Percentiles rank a stretch among this genome's conserved stretches.
These are phyloP conservation scores for Phytophthora sansomeana DNA, from an alignment of 352 stramenopile genomes.

Conservation along the genomic window DNA sequence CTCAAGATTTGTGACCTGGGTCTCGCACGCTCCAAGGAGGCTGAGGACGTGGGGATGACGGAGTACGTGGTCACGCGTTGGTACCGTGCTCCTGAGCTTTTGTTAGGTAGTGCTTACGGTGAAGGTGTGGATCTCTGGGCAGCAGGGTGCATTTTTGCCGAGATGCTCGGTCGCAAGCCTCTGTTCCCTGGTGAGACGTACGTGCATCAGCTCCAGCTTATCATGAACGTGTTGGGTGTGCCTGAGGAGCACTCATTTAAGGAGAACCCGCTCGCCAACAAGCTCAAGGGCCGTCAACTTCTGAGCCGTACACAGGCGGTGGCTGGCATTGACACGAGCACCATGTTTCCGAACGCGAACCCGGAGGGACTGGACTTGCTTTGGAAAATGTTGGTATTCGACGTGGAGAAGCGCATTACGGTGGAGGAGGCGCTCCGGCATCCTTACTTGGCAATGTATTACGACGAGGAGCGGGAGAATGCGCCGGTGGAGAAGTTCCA, in stretches of 20 bases:
- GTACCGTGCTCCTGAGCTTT: conserved; percentile 88
- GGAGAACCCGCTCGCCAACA: conserved; percentile 89
- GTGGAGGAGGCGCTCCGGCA: conserved; percentile 96
- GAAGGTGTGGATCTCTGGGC: conserved; percentile 89
- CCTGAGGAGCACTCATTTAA: conserved; percentile 90
- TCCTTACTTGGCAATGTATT: conserved; percentile 95
- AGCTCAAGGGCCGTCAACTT: conserved; percentile 86
- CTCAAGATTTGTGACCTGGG: conserved; percentile 98
- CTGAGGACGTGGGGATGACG: conserved; percentile 91
- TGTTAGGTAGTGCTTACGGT: conserved; percentile 86
- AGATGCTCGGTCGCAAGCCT: conserved; percentile 89
- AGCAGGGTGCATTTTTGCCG: conserved; percentile 88
- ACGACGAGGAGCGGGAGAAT: conserved; percentile 79
- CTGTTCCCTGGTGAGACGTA: conserved; percentile 89
- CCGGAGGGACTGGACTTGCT: conserved; percentile 83
- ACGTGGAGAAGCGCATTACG: conserved; percentile 96
- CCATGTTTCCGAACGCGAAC: conserved; percentile 89
- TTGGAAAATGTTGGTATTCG: conserved; percentile 92
- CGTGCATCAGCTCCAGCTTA: conserved; percentile 89
- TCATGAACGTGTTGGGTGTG: conserved; percentile 91
- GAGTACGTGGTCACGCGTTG: conserved; percentile 92
- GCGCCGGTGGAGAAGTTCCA: conserved; percentile 78
- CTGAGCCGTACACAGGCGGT: conserved; percentile 84
- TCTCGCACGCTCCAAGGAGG: conserved; percentile 89
- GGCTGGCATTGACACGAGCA: conserved; percentile 81